Evolutionary conservation across 805 yeast species (phyloP), one percentile per base, ranked within the genome.

Genomic region (Candida germanica): DNA sequence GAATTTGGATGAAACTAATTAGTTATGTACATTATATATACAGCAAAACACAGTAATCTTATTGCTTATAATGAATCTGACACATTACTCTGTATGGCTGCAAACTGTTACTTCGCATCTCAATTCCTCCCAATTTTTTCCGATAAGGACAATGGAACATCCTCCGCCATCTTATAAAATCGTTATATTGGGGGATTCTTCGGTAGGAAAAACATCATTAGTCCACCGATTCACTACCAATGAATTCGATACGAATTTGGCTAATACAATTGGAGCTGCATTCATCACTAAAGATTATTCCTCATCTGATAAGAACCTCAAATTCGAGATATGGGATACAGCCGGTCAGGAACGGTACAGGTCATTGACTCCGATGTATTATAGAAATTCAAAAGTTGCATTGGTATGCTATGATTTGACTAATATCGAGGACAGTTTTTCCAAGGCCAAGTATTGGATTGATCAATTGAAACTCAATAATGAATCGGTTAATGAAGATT

Each of bases 181-280:
- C n/a, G 73, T 67, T 4, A 56, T 68, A 4, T 47, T 68, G 12
- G 75, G 82, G 11, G 82, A 77, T 46, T 71, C 80, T 5, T 71
- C 79, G 0, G 81, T 71, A 13, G 86, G 85, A 31, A 83, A 77
- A 47, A 70, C 78, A 5, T 87, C 96, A 1, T 71, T 91, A 7
- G 88, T 87, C 1, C 84, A 84, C 46, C 66, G 97, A 35, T 87
- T 89, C 50, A 89, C 76, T 27, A 66, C 66, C 43, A 74, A 79
- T 49, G 61, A 78, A 0, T 93, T 91, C 56, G 93, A 87, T 47
- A 81, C 77, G 20, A 76, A 77, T 46, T 76, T 91, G 40, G 87
- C 94, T 48, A 85, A 95, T 28, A 93, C 98, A 2, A 93, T 93
- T 37, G 99, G 99, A n/a, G 99, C 98, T 3, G 98, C 98, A 0